Conservation (phyloP, 768 basidiomycete species). For the Guyanaporus albipodus region DNA sequence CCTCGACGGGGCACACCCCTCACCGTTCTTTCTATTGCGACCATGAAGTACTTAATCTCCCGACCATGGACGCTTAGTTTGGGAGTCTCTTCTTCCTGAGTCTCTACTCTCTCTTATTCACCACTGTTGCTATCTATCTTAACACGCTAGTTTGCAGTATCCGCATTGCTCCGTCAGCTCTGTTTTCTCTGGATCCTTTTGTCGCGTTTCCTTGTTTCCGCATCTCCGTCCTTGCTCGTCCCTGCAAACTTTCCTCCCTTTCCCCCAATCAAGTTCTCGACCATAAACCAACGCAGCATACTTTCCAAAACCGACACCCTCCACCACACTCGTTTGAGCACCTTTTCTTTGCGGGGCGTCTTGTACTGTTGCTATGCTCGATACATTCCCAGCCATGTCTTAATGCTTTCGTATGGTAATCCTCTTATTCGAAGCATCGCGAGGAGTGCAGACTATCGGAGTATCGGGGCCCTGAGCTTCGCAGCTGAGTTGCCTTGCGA, state of each 20-base stretch:
- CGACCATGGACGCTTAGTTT: conserved; percentile 17
- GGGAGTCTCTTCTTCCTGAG: conserved; percentile 16
- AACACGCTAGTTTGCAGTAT: conserved; percentile 23
- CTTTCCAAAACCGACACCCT: conserved; percentile 25
- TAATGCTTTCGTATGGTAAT: conserved; percentile 37
- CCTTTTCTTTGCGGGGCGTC: conserved; percentile 26
- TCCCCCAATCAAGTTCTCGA: conserved; percentile 11
- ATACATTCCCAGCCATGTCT: conserved; percentile 33
- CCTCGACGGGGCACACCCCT: too few relatives aligned
- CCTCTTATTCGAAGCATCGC: conserved; percentile 23
- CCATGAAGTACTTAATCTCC: conserved; percentile 14
- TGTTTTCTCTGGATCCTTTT: conserved; percentile 22
- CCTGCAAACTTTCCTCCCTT: conserved; percentile 14
- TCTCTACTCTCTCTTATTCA: conserved; percentile 16
- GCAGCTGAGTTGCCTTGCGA: conserved; percentile 9
- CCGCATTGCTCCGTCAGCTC: conserved; percentile 20
- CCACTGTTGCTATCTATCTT: conserved; percentile 25
- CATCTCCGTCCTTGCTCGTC: conserved; percentile 23
- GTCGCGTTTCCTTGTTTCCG: conserved; percentile 20
- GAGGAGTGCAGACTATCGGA: conserved; percentile 8
- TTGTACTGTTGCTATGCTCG: conserved; percentile 35
- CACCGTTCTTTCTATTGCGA: conserved; percentile 8
- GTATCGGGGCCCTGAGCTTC: conserved; percentile 6
- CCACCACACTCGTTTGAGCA: conserved; percentile 29
- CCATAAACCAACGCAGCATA: conserved; percentile 22